Conservation (phyloP, 2,329 filamentous ascomycete species). For the Chlorencoelia australis region DNA sequence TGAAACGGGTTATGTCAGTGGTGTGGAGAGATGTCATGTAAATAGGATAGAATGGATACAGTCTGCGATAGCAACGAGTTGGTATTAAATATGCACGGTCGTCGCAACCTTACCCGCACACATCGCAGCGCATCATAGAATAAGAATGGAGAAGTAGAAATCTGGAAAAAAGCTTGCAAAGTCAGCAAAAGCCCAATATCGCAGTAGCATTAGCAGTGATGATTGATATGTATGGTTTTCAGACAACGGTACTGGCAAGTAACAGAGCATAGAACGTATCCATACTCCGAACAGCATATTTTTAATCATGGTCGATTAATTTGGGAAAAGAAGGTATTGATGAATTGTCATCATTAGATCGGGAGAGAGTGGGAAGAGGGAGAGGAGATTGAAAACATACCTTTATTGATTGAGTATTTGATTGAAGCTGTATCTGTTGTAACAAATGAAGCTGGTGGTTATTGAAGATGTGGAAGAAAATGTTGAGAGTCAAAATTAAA, state of each 20-base stretch:
- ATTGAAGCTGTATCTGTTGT: background rate
- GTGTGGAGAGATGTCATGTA: too few species aligned
- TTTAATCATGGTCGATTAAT: conserved; percentile 83
- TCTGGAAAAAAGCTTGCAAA: conserved; percentile 11
- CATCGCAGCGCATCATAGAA: too few species aligned
- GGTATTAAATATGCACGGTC: too few species aligned
- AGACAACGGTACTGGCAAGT: conserved; percentile 89
- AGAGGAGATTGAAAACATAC: conserved; percentile 8
- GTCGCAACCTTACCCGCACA: too few species aligned
- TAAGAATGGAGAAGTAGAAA: conserved; percentile 2
- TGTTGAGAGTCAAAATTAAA: too few species aligned
- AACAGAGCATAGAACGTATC: conserved; percentile 56
- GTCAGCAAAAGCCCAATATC: conserved; percentile 13
- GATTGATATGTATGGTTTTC: conserved; percentile 32
- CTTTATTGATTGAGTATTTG: conserved; percentile 3
- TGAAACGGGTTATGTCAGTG: background rate
- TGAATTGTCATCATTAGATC: conserved; percentile 56
- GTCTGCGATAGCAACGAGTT: too few species aligned
- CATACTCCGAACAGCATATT: conserved; percentile 54
- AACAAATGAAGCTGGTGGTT: background rate
- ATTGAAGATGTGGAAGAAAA: background rate
- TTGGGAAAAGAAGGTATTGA: conserved; percentile 75
- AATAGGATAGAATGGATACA: too few species aligned
- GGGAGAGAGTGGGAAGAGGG: conserved; percentile 3
- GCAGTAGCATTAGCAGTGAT: conserved; percentile 13